phyloP scores from a whole-genome alignment of 345 rosid species.

The Garcia nutans region DNA sequence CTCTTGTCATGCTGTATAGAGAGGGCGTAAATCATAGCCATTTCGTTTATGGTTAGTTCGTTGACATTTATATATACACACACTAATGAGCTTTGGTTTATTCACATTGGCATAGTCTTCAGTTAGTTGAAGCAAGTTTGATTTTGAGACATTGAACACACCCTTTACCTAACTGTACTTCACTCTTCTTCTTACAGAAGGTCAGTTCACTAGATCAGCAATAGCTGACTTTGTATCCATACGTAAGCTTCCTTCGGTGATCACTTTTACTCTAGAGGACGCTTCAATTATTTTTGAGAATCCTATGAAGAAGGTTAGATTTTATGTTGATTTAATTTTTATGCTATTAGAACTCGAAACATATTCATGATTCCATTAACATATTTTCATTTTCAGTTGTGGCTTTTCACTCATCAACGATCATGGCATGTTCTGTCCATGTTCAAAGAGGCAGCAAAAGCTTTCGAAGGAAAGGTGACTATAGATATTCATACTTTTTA shows the following conservation, averaged over 20 bases:
- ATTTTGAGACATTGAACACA: background rate
- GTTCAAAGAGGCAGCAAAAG: constrained; percentile 21
- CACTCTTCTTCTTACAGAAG: constrained; percentile 1
- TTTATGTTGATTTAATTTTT: background rate
- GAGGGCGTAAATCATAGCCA: background rate
- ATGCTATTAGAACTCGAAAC: background rate
- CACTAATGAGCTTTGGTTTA: too few relatives aligned
- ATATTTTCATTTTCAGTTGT: constrained; percentile 14
- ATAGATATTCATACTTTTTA: background rate
- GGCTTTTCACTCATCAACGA: constrained; percentile 24
- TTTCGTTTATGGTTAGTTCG: constrained; percentile 12
- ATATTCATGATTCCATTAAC: background rate
- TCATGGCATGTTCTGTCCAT: constrained; percentile 6
- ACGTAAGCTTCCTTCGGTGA: constrained; percentile 8
- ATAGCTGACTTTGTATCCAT: constrained; percentile 19
- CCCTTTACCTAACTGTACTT: background rate
- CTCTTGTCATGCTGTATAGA: constrained; percentile 17
- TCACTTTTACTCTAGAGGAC: constrained; percentile 7
- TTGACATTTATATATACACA: background rate
- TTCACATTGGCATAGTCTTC: too few relatives aligned
- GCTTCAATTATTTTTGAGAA: constrained; percentile 1
- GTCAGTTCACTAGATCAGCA: constrained; percentile 12
- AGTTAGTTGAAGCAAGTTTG: too few relatives aligned
- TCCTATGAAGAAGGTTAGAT: constrained; percentile 20
- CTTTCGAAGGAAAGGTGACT: constrained; percentile 28